Evolutionary conservation across 1,284 basidiomycete genomes (phyloP), one percentile per base, ranked within the genome.

Genomic region (Ustilago hordei): DNA sequence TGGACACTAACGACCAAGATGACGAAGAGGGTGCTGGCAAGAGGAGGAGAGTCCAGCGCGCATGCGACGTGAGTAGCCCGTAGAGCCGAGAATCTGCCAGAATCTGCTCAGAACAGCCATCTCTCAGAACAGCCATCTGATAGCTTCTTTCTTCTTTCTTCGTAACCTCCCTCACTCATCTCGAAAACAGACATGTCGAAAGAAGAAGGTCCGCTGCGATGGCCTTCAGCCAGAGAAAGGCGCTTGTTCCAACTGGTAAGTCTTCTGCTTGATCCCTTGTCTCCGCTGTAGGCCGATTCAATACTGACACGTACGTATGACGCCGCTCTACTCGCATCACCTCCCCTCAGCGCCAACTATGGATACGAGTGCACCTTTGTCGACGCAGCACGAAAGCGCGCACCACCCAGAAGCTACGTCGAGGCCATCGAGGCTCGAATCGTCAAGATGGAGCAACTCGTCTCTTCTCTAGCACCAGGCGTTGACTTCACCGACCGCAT

Each of bases 201-300:
- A 81, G 71, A 84, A 84, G 39, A 84, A 84, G 50, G 72, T 84
- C 31, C 75, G 80, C 13, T 84, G 82, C 48, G 79, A 82, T 45
- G 82, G 82, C 35, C 71, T 83, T 3, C 74, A 81, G 36, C 77
- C 78, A 1, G 80, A 78, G 4, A 76, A 76, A 39, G 73, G 69
- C 12, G 74, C 77, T 36, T 84, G 81, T 52, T 71, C 77, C 34
- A 82, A 83, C 31, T 83, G 69, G 64, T 67, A 60, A 17, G 64
- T 52, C 19, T 5, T 43, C 34, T 19, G n/a, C 4, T 54, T 38
- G 41, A 53, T 35, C 12, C 17, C 12, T 36, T n/a, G 17, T 19
- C 43, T 19, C 11, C 6, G 19, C 8, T 17, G 11, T 15, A 19
- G 11, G 43, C 43, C 36, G 36, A 8, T 38, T 38, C 36, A 38